Conservation (phyloP, 2,329 filamentous ascomycete genomes). For the Mollisia scopiformis region DNA sequence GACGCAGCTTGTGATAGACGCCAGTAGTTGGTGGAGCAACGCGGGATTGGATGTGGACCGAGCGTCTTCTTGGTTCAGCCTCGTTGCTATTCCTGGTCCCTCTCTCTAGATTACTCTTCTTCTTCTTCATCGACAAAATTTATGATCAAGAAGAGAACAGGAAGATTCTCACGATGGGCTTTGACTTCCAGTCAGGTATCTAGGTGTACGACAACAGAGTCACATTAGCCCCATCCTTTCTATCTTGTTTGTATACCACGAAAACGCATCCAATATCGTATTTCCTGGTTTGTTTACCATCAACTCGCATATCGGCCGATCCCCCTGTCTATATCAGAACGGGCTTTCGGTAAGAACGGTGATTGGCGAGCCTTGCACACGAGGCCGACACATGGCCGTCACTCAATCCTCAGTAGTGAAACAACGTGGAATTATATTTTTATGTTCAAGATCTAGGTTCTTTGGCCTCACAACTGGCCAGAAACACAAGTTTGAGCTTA, state of each 20-base stretch:
- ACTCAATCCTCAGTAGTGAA: no score
- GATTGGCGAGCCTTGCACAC: neutral
- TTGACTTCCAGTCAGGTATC: no score
- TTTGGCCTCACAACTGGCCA: no score
- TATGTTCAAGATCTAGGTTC: no score
- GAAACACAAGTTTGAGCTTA: no score
- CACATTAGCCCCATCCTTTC: neutral
- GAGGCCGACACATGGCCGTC: neutral
- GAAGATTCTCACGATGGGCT: no score
- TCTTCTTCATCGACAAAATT: neutral
- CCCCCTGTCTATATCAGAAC: neutral
- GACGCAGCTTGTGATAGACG: neutral
- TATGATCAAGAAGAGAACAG: no score
- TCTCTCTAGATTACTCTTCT: neutral
- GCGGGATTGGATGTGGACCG: neutral
- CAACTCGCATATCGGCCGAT: neutral
- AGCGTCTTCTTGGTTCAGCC: neutral
- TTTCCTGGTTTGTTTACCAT: constrained; percentile 4
- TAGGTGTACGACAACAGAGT: neutral
- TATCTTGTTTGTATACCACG: neutral
- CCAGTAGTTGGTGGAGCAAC: constrained; percentile 1
- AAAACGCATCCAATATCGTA: neutral
- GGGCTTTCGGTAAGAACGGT: neutral
- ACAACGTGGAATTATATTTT: no score
- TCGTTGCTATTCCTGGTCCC: neutral